phyloP scores from a whole-genome alignment of 2,329 filamentous ascomycete species.

The Colletotrichum viniferum region DNA sequence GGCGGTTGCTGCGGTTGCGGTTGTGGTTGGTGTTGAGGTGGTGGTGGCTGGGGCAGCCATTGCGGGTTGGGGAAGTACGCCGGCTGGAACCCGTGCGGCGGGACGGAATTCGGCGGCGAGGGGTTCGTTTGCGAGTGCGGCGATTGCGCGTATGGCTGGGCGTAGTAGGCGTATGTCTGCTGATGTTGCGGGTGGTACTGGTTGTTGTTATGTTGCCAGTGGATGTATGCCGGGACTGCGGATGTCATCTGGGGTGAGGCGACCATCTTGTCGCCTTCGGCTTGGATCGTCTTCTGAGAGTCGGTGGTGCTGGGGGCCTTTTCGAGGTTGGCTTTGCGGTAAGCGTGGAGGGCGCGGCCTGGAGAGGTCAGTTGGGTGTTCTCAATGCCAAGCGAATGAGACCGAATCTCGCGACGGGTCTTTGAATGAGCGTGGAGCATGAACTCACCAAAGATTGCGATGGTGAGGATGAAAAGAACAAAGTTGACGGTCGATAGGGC shows the following conservation, averaged over 20 bases:
- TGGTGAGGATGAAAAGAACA: constrained; percentile 20
- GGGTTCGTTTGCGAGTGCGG: constrained; percentile 17
- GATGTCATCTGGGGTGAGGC: constrained; percentile 22
- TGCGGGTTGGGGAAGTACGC: constrained; percentile 13
- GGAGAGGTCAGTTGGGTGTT: not conserved
- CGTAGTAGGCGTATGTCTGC: constrained; percentile 18
- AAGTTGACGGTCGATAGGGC: constrained; percentile 16
- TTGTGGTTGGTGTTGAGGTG: not conserved
- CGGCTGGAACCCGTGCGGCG: constrained; percentile 17
- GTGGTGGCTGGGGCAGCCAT: constrained; percentile 12
- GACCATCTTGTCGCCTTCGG: constrained; percentile 20
- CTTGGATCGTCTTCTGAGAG: constrained; percentile 9
- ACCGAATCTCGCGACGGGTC: not conserved
- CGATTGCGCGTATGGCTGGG: constrained; percentile 17
- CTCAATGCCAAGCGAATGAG: not conserved
- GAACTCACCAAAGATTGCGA: constrained; percentile 17
- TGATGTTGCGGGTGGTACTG: constrained; percentile 16
- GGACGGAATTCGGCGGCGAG: constrained; percentile 7
- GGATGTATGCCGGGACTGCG: constrained; percentile 14
- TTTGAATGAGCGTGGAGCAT: not conserved
- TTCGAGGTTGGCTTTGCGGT: constrained; percentile 11
- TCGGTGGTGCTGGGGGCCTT: constrained; percentile 16
- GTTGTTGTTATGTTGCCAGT: constrained; percentile 6
- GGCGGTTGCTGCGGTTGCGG: not conserved
- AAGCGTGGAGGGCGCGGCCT: constrained; percentile 21